Evolutionary conservation across 2,329 filamentous ascomycete species (phyloP).

Genomic region (Aspergillus quadrilineatus): DNA sequence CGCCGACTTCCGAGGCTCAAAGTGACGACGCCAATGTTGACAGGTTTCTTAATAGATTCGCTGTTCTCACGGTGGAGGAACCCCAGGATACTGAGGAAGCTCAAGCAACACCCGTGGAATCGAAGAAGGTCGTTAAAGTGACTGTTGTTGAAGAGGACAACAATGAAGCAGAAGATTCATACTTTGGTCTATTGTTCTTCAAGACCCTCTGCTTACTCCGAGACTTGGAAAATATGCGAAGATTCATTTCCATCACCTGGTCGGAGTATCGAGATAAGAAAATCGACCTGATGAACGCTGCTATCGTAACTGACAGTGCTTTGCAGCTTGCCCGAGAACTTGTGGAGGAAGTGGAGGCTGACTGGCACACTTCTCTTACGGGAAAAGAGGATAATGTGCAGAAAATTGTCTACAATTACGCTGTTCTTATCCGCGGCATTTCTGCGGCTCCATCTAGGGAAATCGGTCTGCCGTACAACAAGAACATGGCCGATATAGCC

Average conservation of each 20-base stretch:
- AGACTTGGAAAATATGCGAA: constrained; percentile 30
- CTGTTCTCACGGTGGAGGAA: constrained; percentile 30
- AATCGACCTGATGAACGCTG: constrained; percentile 34
- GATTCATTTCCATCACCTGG: constrained; percentile 32
- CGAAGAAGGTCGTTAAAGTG: constrained; percentile 24
- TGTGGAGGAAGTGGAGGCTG: constrained; percentile 18
- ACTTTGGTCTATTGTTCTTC: constrained; percentile 23
- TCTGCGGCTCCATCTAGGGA: constrained; percentile 22
- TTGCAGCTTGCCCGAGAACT: constrained; percentile 27
- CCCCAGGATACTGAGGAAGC: constrained; percentile 17
- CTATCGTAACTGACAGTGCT: constrained; percentile 33
- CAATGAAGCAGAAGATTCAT: constrained; percentile 15
- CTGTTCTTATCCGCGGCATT: constrained; percentile 13
- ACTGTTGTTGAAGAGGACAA: constrained; percentile 19
- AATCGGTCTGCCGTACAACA: constrained; percentile 28
- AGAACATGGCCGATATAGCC: constrained; percentile 28
- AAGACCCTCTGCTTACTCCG: constrained; percentile 31
- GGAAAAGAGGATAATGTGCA: constrained; percentile 4
- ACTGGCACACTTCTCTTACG: constrained; percentile 17
- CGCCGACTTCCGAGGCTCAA: constrained; percentile 8
- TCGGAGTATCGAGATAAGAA: constrained; percentile 28
- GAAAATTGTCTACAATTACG: constrained; percentile 12
- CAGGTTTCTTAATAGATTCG: constrained; percentile 27
- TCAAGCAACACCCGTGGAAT: constrained; percentile 13
- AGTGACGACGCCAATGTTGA: constrained; percentile 15